These are phyloP conservation scores for Paramecium tetraurelia DNA, from an alignment of 73 alveolate genomes.

Conservation along the genomic window DNA sequence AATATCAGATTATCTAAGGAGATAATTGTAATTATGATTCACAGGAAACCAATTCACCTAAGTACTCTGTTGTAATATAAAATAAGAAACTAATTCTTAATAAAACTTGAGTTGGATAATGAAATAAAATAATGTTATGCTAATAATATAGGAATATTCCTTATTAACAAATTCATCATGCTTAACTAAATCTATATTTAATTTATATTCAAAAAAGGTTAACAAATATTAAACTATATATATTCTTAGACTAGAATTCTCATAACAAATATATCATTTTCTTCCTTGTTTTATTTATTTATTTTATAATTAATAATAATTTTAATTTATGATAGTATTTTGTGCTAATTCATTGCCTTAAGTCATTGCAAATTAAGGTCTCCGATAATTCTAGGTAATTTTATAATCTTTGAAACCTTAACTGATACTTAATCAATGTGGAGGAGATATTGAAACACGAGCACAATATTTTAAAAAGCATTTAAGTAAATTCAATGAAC, in stretches of 20 bases:
- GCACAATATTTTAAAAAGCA: background rate
- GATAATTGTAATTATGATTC: background rate
- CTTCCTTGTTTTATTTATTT: too few relatives aligned
- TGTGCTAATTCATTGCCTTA: conserved; percentile 31
- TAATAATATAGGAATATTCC: background rate
- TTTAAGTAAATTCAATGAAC: background rate
- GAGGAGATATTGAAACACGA: conserved; percentile 37
- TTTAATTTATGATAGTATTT: conserved; percentile 3
- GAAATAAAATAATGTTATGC: background rate
- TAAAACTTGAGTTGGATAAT: background rate
- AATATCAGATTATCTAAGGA: background rate
- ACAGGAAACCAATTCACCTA: background rate
- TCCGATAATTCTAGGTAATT: background rate
- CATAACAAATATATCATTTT: too few relatives aligned
- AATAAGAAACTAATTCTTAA: background rate
- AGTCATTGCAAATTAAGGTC: background rate
- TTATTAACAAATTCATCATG: too few relatives aligned
- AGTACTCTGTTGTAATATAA: background rate
- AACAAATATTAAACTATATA: too few relatives aligned
- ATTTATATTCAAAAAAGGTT: too few relatives aligned
- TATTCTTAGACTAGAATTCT: too few relatives aligned
- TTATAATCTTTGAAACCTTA: background rate
- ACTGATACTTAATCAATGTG: background rate
- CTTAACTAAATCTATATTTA: too few relatives aligned
- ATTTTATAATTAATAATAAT: background rate